Base-by-base conservation (phyloP, 805 yeast species). In the Kluyveromyces siamensis region DNA sequence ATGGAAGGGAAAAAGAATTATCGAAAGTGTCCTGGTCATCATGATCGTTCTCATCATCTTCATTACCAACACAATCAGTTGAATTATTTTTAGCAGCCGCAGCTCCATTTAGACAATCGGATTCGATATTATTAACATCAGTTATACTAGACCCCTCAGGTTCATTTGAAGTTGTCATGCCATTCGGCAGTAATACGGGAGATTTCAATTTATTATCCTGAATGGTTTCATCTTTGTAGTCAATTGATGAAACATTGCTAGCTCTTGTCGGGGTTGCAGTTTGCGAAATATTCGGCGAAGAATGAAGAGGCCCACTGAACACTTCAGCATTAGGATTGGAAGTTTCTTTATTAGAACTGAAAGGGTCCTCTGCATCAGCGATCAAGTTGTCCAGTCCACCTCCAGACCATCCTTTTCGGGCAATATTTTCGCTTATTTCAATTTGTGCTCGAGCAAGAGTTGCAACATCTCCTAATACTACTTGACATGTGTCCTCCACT, bases 361-460 rank as follows among this genome's bases (percentile, higher is more conserved):
- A 80, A 1, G 85, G 84, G 61, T 84, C 93, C 1, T 84, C 83
- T 37, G 86, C 80, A 35, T 75, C 70, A 1, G 79, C 70, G 21
- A 85, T 68, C 47, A 85, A 67, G 25, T 76, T 81, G 59, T 87
- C 96, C 35, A 88, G 67, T 0, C 96, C 96, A 27, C 91, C 93
- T 13, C 95, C 96, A 4, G 84, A 75, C 87, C 89, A 83, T 5
- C 95, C 93, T 60, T 88, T 88, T 49, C 80, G 73, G 0, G 95
- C 95, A 19, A 88, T 79, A 27, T 84, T 83, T 58, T 86, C 95
- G 56, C 79, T 80, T 17, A 87, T 79, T 57, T 87, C 93, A 16
- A 88, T 79, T 61, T 88, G 91, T 2, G 93, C 90, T 45, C 87
- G 70, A 1, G 87, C 81, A 6, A 84, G 71, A 1, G 84, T 73